Evolutionary conservation across 1,139 yeast genomes (phyloP).

Genomic region (Lodderomyces jiufengensis): DNA sequence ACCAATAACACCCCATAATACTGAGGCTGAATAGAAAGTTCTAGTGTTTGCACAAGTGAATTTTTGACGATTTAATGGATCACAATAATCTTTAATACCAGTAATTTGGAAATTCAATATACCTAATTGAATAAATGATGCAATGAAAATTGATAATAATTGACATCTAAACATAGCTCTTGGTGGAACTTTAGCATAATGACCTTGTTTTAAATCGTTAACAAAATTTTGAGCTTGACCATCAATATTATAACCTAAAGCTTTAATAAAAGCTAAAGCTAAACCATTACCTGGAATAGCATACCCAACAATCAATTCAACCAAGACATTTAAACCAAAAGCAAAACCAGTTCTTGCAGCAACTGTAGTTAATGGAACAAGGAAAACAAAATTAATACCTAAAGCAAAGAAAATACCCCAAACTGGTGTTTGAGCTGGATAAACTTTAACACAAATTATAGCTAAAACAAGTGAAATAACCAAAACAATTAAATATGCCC

Average conservation of each 20-base stretch:
- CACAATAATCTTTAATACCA: constrained; percentile 40
- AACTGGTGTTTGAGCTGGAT: constrained; percentile 49
- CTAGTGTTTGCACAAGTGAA: constrained; percentile 50
- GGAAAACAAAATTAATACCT: constrained; percentile 50
- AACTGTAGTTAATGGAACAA: constrained; percentile 48
- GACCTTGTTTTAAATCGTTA: constrained; percentile 55
- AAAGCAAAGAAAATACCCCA: constrained; percentile 59
- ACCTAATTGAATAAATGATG: constrained; percentile 49
- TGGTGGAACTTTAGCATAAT: constrained; percentile 62
- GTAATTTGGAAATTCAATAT: constrained; percentile 51
- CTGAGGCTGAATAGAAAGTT: constrained; percentile 52
- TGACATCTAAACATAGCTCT: constrained; percentile 60
- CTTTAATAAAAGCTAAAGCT: constrained; percentile 56
- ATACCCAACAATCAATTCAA: constrained; percentile 59
- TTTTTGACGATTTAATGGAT: constrained; percentile 33
- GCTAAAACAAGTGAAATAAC: constrained; percentile 49
- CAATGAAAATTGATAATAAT: constrained; percentile 42
- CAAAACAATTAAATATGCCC: constrained; percentile 51
- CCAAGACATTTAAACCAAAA: constrained; percentile 54
- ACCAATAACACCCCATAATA: constrained; percentile 68
- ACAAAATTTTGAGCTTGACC: constrained; percentile 56
- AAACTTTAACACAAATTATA: constrained; percentile 44
- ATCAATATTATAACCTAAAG: constrained; percentile 55
- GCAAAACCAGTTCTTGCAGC: constrained; percentile 51
- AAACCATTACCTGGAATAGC: constrained; percentile 60